A percentile compares a stretch with the other conserved stretches of the same genome.
These are phyloP conservation scores for Zymoseptoria pseudotritici DNA, from an alignment of 2,329 filamentous ascomycete species.

Conservation along the genomic window DNA sequence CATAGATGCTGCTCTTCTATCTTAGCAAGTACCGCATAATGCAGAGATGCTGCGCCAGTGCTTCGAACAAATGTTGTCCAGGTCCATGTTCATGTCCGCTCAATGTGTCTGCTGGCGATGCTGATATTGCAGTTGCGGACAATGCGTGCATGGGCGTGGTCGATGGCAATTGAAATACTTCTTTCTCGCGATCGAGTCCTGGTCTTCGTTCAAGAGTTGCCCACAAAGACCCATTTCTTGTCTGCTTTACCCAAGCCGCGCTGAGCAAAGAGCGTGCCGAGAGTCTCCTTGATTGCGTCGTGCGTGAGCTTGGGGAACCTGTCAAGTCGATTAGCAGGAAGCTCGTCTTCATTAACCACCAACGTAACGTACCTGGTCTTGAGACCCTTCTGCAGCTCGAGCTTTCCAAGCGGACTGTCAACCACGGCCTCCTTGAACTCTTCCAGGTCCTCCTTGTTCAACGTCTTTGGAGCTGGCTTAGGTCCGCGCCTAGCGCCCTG, in stretches of 20 bases:
- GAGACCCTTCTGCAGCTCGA: conserved; percentile 65
- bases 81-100: neutral
- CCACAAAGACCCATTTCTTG: conserved; percentile 52
- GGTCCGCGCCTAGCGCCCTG: conserved; percentile 26
- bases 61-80: neutral
- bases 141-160: neutral
- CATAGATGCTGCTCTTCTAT: neutral
- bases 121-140: neutral
- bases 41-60: neutral
- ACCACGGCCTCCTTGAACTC: conserved; percentile 65
- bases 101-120: neutral
- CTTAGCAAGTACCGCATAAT: neutral
- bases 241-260: conserved; percentile 55
- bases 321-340: conserved; percentile 1
- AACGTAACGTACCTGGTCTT: conserved; percentile 53
- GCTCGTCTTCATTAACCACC: neutral
- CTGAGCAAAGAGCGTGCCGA: conserved; percentile 58
- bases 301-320: conserved; percentile 64
- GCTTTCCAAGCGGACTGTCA: conserved; percentile 64
- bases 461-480: conserved; percentile 35
- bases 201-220: conserved; percentile 8
- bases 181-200: neutral
- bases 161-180: neutral
- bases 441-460: conserved; percentile 54
- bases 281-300: conserved; percentile 61